phyloP scores from a whole-genome alignment of 176 grass and related monocot species.

The Raddia guianensis region DNA sequence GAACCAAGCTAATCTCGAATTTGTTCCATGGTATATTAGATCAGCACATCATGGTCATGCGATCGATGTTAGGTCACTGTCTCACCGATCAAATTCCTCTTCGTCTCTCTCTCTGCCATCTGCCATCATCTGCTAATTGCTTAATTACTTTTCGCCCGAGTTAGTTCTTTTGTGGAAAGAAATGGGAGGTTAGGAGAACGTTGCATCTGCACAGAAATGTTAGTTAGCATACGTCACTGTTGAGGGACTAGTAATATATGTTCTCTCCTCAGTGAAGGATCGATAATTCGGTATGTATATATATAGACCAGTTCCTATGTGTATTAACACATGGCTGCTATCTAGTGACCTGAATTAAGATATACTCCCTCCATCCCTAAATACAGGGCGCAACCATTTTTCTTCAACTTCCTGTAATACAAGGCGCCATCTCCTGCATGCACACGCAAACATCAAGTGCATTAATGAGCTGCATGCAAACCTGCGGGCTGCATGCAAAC shows the following conservation, averaged over 20 bases:
- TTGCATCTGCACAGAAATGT: neutral
- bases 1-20: neutral
- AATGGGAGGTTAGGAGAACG: neutral
- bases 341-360: neutral
- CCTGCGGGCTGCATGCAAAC: too few species aligned
- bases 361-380: too few species aligned
- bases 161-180: neutral
- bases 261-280: neutral
- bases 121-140: neutral
- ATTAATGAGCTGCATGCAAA: too few species aligned
- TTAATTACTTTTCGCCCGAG: neutral
- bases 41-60: neutral
- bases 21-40: conserved; percentile 6
- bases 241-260: neutral
- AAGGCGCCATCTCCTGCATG: too few species aligned
- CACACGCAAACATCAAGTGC: too few species aligned
- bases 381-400: too few species aligned
- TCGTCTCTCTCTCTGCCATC: neutral
- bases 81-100: neutral
- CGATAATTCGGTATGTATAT: too few species aligned
- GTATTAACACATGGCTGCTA: neutral
- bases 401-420: too few species aligned
- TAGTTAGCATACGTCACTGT: conserved; percentile 1
- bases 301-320: neutral
- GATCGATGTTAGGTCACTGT: neutral